Base-by-base conservation (phyloP, 1,284 basidiomycete species). In the Stygiomarasmius scandens region DNA sequence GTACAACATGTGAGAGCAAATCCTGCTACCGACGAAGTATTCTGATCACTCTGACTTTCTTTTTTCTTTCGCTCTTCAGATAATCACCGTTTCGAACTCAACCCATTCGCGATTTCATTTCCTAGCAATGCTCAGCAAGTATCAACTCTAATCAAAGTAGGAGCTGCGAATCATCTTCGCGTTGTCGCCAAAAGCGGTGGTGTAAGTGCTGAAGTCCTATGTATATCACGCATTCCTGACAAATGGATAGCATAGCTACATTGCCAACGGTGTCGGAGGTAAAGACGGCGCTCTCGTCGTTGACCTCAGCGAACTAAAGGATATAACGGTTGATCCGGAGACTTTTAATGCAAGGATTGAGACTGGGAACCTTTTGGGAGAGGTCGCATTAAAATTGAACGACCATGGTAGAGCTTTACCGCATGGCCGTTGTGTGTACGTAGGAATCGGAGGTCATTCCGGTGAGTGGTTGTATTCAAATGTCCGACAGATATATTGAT, bases 361-460 rank as follows among this genome's bases (percentile, higher is more conserved):
- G 38, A 69, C 76, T 2, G 78, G 77, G 2, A 73, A 72, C 46
- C 63, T 71, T 32, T 67, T 80, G 1, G 77, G 76, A 27, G 69
- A 76, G 50, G 59, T 80, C 16, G 75, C 74, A 6, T 51, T 70
- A 24, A 65, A 64, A 0, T 65, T 80, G 44, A 74, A 70, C 53
- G 64, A 66, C 2, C 59, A 71, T 5, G 75, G 75, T 41, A 63
- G 67, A 19, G 69, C 64, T 1, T 41, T 70, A 23, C 66, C 70
- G 8, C 69, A 69, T 49, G 56, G 69, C 66, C 44, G 77, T 45
- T 77, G 75, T 32, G 25, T 75, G 1, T 74, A 76, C 56, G 74
- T 79, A n/a, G 75, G 76, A 11, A 68, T 75, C 36, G 78, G 78
- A 11, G 78, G 79, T 0, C 79, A 80, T 64, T 69, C 72, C 32